These are phyloP conservation scores for Heterobasidion irregulare DNA, from an alignment of 1,284 basidiomycete species.

Conservation along the genomic window DNA sequence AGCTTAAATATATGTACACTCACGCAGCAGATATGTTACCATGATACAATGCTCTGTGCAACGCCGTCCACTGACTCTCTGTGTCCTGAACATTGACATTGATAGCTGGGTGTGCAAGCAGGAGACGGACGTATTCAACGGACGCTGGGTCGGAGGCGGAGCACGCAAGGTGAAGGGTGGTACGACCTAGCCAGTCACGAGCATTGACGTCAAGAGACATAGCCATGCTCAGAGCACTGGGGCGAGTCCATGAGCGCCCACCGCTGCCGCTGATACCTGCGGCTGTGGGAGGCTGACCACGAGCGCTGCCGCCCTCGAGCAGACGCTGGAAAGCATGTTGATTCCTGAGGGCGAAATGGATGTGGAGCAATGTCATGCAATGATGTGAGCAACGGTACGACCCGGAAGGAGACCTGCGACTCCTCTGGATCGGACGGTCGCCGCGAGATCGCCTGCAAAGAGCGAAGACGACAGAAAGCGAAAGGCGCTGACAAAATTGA, in stretches of 20 bases:
- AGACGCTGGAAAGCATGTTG: constrained; percentile 78
- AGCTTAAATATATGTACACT: constrained; percentile 17
- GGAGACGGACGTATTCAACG: constrained; percentile 72
- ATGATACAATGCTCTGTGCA: constrained; percentile 86
- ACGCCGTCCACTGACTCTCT: constrained; percentile 87
- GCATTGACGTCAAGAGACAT: constrained; percentile 60
- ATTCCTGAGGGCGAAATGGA: constrained; percentile 66
- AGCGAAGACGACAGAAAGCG: neutral
- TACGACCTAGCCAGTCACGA: constrained; percentile 65
- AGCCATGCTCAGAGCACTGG: constrained; percentile 33
- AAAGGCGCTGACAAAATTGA: neutral
- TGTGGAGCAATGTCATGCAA: constrained; percentile 80
- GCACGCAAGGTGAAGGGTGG: constrained; percentile 81
- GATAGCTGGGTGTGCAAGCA: constrained; percentile 74
- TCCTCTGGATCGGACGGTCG: neutral
- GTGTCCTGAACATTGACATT: constrained; percentile 79
- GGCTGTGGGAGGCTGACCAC: constrained; percentile 21
- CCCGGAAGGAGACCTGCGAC: neutral
- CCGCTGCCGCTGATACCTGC: constrained; percentile 36
- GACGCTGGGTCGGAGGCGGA: constrained; percentile 50
- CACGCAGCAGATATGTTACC: constrained; percentile 79
- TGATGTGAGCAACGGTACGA: constrained; percentile 6
- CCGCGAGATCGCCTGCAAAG: neutral
- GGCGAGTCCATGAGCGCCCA: constrained; percentile 59
- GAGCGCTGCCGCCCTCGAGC: constrained; percentile 44